Evolutionary conservation across 139 green algal genomes (phyloP).

Genomic region (Protoeuglena noctilucae): DNA sequence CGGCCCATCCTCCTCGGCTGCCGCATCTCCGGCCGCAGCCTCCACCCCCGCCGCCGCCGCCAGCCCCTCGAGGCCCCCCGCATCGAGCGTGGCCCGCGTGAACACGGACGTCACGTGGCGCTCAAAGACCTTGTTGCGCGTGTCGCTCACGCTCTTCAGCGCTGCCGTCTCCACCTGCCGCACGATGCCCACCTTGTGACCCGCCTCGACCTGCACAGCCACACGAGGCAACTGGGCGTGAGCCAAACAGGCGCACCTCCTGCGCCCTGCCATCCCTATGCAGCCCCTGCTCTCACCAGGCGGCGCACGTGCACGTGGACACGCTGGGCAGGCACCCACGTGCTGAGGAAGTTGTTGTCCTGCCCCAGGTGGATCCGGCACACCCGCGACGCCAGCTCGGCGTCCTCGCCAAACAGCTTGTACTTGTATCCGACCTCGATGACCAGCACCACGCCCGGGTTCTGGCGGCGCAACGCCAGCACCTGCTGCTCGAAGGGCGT

Average conservation of each 20-base stretch:
- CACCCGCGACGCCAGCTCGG: constrained; percentile 34
- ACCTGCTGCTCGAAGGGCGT: constrained; percentile 54
- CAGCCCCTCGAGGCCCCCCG: constrained; percentile 9
- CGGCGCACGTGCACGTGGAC: constrained; percentile 53
- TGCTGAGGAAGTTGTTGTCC: constrained; percentile 64
- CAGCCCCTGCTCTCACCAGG: no score
- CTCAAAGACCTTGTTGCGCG: constrained; percentile 43
- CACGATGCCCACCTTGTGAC: constrained; percentile 67
- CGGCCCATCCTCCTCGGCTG: constrained; percentile 13
- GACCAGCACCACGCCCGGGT: constrained; percentile 54
- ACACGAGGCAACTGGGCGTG: no score
- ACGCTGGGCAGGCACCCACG: constrained; percentile 55
- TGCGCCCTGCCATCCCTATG: no score
- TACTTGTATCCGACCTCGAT: constrained; percentile 71
- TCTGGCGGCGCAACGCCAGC: constrained; percentile 20
- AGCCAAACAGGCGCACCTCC: no score
- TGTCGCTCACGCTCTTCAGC: constrained; percentile 54
- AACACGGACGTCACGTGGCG: constrained; percentile 62
- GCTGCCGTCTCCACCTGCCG: constrained; percentile 63
- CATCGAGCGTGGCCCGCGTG: constrained; percentile 72
- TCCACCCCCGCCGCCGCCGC: constrained; percentile 2
- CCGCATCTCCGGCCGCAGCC: background rate
- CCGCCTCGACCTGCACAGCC: constrained; percentile 58
- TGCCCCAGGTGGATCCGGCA: constrained; percentile 41
- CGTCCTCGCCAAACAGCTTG: constrained; percentile 75